These are phyloP conservation scores for Halenospora varia DNA, from an alignment of 495 filamentous ascomycete species.

Conservation along the genomic window DNA sequence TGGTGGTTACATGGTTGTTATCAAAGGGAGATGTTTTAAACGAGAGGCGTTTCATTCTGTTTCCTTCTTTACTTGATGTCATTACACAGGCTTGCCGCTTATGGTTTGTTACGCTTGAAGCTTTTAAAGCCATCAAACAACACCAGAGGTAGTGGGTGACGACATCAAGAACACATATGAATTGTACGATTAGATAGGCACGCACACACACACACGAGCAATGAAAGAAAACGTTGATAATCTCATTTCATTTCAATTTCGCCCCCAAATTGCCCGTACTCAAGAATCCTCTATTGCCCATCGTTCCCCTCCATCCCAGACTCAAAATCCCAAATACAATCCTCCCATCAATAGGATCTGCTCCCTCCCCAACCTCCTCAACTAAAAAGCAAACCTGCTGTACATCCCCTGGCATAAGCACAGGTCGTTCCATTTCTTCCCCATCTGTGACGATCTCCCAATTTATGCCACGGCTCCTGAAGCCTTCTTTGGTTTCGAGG, in stretches of 20 bases:
- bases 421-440: slow-evolving; percentile 43
- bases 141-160: no score
- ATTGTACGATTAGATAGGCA: no score
- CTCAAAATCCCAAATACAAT: slow-evolving; percentile 74
- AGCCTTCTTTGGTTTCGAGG: slow-evolving; percentile 44
- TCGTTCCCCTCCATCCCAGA: slow-evolving; percentile 82
- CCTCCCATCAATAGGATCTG: slow-evolving; percentile 51
- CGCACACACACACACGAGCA: no score
- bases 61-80: no score
- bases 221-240: background rate
- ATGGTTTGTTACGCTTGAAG: no score
- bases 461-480: slow-evolving; percentile 45
- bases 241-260: slow-evolving; percentile 20
- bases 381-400: slow-evolving; percentile 89
- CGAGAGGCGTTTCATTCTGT: no score
- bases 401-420: slow-evolving; percentile 79
- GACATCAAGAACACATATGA: no score
- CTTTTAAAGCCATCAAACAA: no score
- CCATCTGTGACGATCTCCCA: slow-evolving; percentile 41
- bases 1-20: no score
- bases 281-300: slow-evolving; percentile 86
- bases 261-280: slow-evolving; percentile 79
- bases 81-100: no score
- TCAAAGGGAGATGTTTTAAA: no score
- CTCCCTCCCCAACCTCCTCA: slow-evolving; percentile 58